phyloP scores from a whole-genome alignment of 1,139 yeast species.

The Suhomyces bokatorum region DNA sequence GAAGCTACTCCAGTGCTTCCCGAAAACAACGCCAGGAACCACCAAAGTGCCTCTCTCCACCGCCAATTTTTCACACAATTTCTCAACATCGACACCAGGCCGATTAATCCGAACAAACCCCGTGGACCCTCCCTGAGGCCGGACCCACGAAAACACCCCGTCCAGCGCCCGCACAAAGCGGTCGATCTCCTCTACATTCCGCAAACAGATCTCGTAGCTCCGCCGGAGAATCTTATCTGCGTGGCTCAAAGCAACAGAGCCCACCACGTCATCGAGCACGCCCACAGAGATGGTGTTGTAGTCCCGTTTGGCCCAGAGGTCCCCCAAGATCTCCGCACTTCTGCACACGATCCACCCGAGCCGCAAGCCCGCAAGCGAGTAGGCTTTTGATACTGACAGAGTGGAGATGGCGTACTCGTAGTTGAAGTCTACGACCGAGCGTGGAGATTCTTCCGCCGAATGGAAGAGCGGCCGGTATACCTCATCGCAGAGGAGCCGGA shows the following conservation, averaged over 20 bases:
- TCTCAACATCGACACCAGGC: slow-evolving; percentile 28
- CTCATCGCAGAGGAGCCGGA: slow-evolving; percentile 51
- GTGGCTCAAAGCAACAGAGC: slow-evolving; percentile 44
- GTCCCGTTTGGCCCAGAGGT: slow-evolving; percentile 46
- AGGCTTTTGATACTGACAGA: slow-evolving; percentile 56
- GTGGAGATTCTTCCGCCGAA: slow-evolving; percentile 31
- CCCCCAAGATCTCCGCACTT: slow-evolving; percentile 30
- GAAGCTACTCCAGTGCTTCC: slow-evolving; percentile 35
- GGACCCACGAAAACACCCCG: slow-evolving; percentile 40
- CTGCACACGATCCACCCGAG: slow-evolving; percentile 54
- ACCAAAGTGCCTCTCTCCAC: slow-evolving; percentile 34
- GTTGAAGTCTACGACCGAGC: slow-evolving; percentile 43
- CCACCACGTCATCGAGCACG: slow-evolving; percentile 49
- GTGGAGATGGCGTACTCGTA: slow-evolving; percentile 50
- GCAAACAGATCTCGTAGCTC: slow-evolving; percentile 38
- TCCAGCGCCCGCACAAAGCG: slow-evolving; percentile 31
- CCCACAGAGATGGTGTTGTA: slow-evolving; percentile 55
- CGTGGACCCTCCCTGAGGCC: slow-evolving; percentile 53
- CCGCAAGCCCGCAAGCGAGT: slow-evolving; percentile 55
- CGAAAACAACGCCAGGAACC: slow-evolving; percentile 57
- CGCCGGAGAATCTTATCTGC: slow-evolving; percentile 36
- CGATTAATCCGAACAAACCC: slow-evolving; percentile 40
- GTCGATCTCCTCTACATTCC: slow-evolving; percentile 38
- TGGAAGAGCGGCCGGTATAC: slow-evolving; percentile 59
- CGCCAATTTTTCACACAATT: slow-evolving; percentile 40